Conservation (phyloP, 495 filamentous ascomycete genomes). For the Hyaloscypha finlandica region DNA sequence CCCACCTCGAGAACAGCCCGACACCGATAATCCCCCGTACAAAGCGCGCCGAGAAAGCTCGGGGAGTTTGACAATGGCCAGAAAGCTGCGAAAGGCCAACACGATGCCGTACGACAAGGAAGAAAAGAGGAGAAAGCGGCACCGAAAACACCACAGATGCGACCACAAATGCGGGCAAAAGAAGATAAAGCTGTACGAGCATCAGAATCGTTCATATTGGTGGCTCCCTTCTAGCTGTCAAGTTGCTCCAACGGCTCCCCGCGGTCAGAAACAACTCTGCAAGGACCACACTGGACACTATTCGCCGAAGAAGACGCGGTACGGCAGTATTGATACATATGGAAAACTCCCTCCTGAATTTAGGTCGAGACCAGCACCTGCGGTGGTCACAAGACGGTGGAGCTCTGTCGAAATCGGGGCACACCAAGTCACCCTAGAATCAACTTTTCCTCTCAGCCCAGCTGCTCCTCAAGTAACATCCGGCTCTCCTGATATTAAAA, state of each 20-base stretch:
- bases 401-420: constrained; percentile 27
- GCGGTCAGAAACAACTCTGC: constrained; percentile 14
- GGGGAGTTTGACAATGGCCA: constrained; percentile 24
- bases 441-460: background rate
- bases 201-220: constrained; percentile 5
- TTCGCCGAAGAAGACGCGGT: background rate
- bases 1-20: constrained; percentile 4
- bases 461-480: background rate
- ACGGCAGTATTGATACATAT: constrained; percentile 10
- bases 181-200: background rate
- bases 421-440: constrained; percentile 3
- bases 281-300: background rate
- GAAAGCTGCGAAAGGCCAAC: constrained; percentile 11
- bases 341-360: background rate
- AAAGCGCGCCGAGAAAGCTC: constrained; percentile 6
- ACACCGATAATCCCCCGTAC: constrained; percentile 22
- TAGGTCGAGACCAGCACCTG: background rate
- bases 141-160: constrained; percentile 1
- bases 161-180: constrained; percentile 7
- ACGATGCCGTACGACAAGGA: constrained; percentile 14
- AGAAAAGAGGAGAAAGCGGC: background rate
- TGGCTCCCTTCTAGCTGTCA: constrained; percentile 16
- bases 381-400: constrained; percentile 24
- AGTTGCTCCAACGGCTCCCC: constrained; percentile 15
- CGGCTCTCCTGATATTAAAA: background rate